Evolutionary conservation across 345 rosid species (phyloP).

Genomic region (Moricandia arvensis): DNA sequence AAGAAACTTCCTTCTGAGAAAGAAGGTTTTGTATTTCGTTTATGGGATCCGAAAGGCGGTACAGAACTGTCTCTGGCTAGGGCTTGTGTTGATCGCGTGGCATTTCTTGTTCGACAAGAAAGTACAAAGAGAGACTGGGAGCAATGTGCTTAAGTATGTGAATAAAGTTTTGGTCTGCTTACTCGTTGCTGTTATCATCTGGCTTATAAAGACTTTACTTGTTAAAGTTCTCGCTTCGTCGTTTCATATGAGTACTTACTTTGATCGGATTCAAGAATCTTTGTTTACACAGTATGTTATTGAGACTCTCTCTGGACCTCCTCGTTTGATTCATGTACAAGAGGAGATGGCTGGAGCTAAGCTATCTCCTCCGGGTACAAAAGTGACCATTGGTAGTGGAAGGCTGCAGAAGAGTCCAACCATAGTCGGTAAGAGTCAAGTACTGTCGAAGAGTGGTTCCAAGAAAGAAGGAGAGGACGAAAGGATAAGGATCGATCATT

Average conservation of each 20-base stretch:
- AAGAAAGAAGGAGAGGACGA: constrained; percentile 40
- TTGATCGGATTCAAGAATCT: constrained; percentile 87
- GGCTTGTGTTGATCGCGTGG: constrained; percentile 81
- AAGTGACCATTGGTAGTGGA: constrained; percentile 45
- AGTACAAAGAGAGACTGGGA: constrained; percentile 49
- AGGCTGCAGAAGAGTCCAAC: constrained; percentile 42
- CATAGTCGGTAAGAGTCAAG: constrained; percentile 46
- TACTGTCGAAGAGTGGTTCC: constrained; percentile 46
- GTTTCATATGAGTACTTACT: constrained; percentile 85
- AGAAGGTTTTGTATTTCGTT: constrained; percentile 81
- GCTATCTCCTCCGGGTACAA: constrained; percentile 46
- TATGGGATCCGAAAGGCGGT: constrained; percentile 77
- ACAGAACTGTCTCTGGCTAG: constrained; percentile 88
- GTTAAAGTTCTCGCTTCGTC: constrained; percentile 93
- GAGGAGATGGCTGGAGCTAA: constrained; percentile 47
- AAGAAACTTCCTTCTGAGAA: constrained; percentile 70
- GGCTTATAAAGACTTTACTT: constrained; percentile 77
- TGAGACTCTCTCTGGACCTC: constrained; percentile 82
- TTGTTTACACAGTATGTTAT: constrained; percentile 77
- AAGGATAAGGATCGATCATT: constrained; percentile 64
- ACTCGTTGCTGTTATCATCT: constrained; percentile 62
- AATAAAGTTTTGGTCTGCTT: constrained; percentile 70
- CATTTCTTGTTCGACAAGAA: constrained; percentile 66
- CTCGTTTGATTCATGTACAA: constrained; percentile 58
- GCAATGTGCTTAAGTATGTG: constrained; percentile 41